phyloP scores from a whole-genome alignment of 768 basidiomycete genomes.

The Cyclocybe aegerita region DNA sequence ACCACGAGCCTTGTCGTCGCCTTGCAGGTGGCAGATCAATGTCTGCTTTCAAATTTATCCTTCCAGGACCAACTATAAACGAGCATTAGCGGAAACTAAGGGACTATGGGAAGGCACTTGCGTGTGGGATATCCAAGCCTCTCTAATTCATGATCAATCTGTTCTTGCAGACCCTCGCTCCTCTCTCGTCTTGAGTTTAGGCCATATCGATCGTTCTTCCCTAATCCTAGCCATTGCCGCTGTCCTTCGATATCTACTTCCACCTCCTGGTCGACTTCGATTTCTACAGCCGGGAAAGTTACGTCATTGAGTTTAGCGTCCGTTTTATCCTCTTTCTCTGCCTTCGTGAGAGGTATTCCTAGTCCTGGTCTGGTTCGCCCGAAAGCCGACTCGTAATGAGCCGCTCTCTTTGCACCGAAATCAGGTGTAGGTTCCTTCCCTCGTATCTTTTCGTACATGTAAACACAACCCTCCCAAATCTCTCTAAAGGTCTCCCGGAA shows the following conservation, averaged over 20 bases:
- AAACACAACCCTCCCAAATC: conserved; percentile 55
- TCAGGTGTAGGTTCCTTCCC: conserved; percentile 55
- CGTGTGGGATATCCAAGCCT: conserved; percentile 43
- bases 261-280: conserved; percentile 41
- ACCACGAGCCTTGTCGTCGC: conserved; percentile 47
- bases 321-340: conserved; percentile 3
- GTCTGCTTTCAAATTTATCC: background rate
- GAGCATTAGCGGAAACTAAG: conserved; percentile 9
- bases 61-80: no score
- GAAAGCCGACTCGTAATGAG: conserved; percentile 45
- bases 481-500: conserved; percentile 70
- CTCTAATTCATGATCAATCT: conserved; percentile 54
- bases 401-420: conserved; percentile 38
- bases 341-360: conserved; percentile 11
- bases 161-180: conserved; percentile 51
- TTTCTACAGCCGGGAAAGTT: conserved; percentile 28
- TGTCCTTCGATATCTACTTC: conserved; percentile 44
- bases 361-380: conserved; percentile 31
- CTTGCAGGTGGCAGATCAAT: conserved; percentile 8
- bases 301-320: conserved; percentile 4
- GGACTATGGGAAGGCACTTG: conserved; percentile 17
- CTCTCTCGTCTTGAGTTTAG: conserved; percentile 40
- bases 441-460: conserved; percentile 51
- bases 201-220: conserved; percentile 46
- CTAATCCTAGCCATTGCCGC: conserved; percentile 52